Evolutionary conservation across 169 alveolate genomes (phyloP).

Genomic region (Eimeria acervulina): DNA sequence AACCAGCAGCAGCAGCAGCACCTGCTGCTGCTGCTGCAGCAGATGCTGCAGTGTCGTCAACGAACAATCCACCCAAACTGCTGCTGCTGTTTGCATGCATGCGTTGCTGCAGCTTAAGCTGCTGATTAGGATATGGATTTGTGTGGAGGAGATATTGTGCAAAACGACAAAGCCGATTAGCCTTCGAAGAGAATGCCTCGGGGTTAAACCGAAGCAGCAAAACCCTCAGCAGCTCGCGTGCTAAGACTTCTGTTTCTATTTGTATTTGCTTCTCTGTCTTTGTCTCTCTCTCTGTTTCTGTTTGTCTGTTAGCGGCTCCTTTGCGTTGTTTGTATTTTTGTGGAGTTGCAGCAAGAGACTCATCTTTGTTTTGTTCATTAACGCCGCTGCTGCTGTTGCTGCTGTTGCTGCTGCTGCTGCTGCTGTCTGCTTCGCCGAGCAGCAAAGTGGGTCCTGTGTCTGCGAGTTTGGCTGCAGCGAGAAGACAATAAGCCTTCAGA

Average conservation of each 20-base stretch:
- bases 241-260: neutral
- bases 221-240: neutral
- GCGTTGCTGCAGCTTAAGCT: neutral
- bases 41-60: neutral
- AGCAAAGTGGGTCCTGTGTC: neutral
- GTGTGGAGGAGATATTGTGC: neutral
- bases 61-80: neutral
- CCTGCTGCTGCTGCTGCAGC: neutral
- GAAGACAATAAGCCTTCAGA: neutral
- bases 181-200: neutral
- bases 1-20: neutral
- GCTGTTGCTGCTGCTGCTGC: conserved; percentile 41
- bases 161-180: neutral
- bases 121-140: neutral
- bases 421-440: neutral
- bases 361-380: too few species aligned
- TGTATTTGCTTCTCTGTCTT: too few species aligned
- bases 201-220: neutral
- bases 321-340: too few species aligned
- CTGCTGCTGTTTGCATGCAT: neutral
- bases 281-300: too few species aligned
- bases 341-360: too few species aligned
- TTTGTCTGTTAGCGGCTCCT: too few species aligned
- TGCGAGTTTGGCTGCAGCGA: neutral
- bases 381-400: conserved; percentile 19